Conservation (phyloP, 2,329 filamentous ascomycete genomes). For the Phialocephala sp. region DNA sequence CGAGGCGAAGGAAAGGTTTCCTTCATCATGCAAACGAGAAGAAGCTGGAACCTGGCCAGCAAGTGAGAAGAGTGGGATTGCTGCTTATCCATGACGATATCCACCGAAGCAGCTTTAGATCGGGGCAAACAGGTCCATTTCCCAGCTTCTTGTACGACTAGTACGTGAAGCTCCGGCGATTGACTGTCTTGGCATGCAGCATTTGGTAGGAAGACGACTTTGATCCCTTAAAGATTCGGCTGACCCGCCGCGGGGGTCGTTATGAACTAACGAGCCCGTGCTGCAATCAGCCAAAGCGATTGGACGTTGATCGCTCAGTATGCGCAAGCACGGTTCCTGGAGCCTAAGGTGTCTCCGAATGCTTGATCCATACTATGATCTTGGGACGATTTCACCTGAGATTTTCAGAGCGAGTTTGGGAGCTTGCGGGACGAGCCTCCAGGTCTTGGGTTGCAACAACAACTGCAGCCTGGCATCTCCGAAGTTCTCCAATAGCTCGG, state of each 20-base stretch:
- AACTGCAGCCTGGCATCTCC: background rate
- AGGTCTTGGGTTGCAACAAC: background rate
- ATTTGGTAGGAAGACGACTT: background rate
- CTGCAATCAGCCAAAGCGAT: background rate
- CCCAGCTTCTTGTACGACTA: background rate
- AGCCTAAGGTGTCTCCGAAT: background rate
- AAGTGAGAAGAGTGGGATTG: slow-evolving; percentile 9
- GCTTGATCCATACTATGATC: background rate
- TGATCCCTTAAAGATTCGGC: background rate
- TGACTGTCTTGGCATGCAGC: slow-evolving; percentile 7
- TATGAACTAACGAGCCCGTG: slow-evolving; percentile 1
- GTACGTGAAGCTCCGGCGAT: background rate
- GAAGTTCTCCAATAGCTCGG: background rate
- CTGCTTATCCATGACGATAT: slow-evolving; percentile 8
- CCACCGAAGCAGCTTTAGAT: background rate
- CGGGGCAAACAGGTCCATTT: background rate
- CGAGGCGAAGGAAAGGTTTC: background rate
- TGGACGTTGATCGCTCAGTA: background rate
- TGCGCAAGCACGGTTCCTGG: background rate
- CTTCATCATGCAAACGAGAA: too few species aligned
- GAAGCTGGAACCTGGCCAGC: background rate
- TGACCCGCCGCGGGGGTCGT: slow-evolving; percentile 7
- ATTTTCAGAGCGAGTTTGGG: background rate
- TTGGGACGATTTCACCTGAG: background rate
- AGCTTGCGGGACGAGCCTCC: background rate